Conservation (phyloP, 352 stramenopile species). For the Blastocystis sp. region DNA sequence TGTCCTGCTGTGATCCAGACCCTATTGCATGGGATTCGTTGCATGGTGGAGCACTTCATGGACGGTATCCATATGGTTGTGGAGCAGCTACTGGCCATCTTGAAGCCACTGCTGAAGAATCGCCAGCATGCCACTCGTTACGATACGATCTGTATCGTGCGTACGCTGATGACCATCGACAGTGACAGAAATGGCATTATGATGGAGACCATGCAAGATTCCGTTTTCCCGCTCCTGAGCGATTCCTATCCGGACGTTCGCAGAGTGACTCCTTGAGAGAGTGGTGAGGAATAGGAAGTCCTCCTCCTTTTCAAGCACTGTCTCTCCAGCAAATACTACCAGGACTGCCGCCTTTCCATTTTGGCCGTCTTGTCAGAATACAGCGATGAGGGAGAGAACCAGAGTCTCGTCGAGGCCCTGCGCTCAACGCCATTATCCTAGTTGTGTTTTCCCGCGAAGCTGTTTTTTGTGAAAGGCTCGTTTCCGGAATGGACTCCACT, state of each 20-base stretch:
- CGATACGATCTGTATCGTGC: background rate
- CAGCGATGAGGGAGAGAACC: conserved; percentile 2
- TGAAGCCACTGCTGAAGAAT: background rate
- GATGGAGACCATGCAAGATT: background rate
- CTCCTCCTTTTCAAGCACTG: conserved; percentile 27
- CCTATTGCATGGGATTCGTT: background rate
- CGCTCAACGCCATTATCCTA: background rate
- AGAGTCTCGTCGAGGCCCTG: background rate
- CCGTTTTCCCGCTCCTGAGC: background rate
- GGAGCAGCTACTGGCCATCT: background rate
- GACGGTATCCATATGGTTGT: conserved; percentile 35
- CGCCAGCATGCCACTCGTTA: conserved; percentile 23
- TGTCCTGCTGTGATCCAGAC: background rate
- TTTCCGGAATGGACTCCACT: background rate
- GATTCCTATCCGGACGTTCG: background rate
- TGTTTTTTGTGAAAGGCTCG: conserved; percentile 17
- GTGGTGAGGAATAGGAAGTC: background rate
- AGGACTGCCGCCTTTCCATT: background rate
- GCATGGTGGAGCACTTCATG: background rate
- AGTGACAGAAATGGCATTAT: conserved; percentile 47
- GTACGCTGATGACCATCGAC: conserved; percentile 33
- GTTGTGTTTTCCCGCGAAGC: conserved; percentile 42
- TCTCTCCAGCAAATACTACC: conserved; percentile 2
- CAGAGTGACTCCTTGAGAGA: background rate
- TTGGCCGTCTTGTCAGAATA: conserved; percentile 1